phyloP scores from a whole-genome alignment of 148 eudicot genomes.

The Dysphania ambrosioides region DNA sequence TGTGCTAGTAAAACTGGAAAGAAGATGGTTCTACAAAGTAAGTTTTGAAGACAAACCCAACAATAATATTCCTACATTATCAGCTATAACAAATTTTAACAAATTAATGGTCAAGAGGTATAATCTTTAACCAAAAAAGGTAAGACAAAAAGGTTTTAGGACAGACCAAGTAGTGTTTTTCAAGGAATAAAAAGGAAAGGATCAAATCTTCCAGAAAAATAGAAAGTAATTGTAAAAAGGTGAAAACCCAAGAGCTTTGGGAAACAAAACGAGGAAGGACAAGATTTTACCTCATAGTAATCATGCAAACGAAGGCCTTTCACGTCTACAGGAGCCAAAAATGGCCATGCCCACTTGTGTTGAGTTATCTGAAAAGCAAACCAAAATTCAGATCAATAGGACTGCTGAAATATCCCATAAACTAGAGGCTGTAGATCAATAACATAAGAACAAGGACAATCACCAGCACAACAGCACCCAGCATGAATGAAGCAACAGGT shows the following conservation, averaged over 20 bases:
- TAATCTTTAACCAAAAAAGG: background rate
- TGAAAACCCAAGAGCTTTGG: background rate
- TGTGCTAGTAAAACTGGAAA: background rate
- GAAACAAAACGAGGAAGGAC: background rate
- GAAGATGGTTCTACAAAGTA: background rate
- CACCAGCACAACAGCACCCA: no score
- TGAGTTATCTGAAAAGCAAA: constrained; percentile 54
- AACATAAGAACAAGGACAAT: background rate
- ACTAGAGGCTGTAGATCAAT: background rate
- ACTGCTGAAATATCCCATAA: background rate
- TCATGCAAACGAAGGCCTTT: constrained; percentile 76
- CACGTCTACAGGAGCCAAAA: constrained; percentile 89
- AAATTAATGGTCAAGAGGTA: background rate
- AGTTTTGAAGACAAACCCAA: background rate
- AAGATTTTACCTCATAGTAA: constrained; percentile 61
- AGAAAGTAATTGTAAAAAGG: no score
- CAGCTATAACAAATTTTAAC: background rate
- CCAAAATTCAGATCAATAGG: background rate
- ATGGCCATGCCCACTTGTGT: constrained; percentile 85
- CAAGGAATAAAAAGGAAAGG: background rate
- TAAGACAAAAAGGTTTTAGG: background rate
- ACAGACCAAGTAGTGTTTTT: background rate
- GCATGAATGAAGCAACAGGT: background rate
- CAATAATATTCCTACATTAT: background rate
- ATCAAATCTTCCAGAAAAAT: no score